phyloP scores from a whole-genome alignment of 257 asterid genomes.

The Mentha longifolia region DNA sequence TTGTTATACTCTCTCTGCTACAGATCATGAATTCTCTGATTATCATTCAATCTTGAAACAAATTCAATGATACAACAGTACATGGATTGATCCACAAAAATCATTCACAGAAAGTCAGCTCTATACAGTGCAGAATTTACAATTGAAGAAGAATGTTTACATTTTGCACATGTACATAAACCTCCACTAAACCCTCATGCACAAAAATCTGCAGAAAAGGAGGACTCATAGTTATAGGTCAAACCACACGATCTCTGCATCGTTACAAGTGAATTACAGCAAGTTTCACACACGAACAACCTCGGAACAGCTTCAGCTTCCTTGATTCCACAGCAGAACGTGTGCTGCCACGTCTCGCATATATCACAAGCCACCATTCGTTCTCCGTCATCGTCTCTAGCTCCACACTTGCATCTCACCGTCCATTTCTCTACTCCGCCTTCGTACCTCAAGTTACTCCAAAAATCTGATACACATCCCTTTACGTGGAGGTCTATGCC shows the following conservation, averaged over 20 bases:
- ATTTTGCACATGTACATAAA: conserved; percentile 18
- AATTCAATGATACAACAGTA: too few relatives aligned
- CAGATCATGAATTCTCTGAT: too few relatives aligned
- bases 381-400: conserved; percentile 89
- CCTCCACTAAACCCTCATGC: conserved; percentile 30
- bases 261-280: too few relatives aligned
- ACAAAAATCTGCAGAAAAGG: too few relatives aligned
- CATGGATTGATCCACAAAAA: neutral
- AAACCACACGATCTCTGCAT: too few relatives aligned
- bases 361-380: conserved; percentile 91
- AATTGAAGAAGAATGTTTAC: neutral
- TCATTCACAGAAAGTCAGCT: neutral
- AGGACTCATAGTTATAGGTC: too few relatives aligned
- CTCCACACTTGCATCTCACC: conserved; percentile 85
- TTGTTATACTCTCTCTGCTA: neutral
- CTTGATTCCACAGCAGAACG: too few relatives aligned
- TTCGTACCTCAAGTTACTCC: conserved; percentile 58
- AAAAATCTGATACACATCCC: conserved; percentile 57
- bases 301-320: too few relatives aligned
- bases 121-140: neutral
- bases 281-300: too few relatives aligned
- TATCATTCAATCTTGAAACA: too few relatives aligned
- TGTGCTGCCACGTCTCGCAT: too few relatives aligned
- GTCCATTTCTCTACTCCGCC: conserved; percentile 79
- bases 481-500: conserved; percentile 61